Percentiles rank a stretch among this genome's conserved stretches.
Evolutionary conservation across 495 filamentous ascomycete genomes (phyloP).

Genomic region (Aspergillus indologenus): DNA sequence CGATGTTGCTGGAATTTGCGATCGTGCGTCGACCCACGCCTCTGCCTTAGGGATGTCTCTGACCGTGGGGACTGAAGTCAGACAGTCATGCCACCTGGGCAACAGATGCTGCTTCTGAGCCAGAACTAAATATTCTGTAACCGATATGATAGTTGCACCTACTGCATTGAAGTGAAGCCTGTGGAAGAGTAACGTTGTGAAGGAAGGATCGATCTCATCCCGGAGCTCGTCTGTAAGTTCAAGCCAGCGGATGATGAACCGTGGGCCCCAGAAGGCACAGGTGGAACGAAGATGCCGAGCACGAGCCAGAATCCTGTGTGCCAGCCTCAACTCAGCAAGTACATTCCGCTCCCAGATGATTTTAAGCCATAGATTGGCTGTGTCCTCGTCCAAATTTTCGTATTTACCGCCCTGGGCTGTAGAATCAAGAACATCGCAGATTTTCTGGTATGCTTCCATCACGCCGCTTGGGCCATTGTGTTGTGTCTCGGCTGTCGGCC

Average conservation of each 20-base stretch:
- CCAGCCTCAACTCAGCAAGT: slow-evolving; percentile 23
- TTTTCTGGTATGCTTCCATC: background rate
- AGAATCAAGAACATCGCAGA: background rate
- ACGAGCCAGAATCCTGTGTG: slow-evolving; percentile 31
- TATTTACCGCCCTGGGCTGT: background rate
- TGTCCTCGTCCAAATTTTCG: slow-evolving; percentile 23
- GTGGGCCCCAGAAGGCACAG: slow-evolving; percentile 23
- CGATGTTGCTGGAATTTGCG: background rate
- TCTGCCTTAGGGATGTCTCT: slow-evolving; percentile 23
- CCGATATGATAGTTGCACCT: slow-evolving; percentile 29
- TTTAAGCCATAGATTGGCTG: slow-evolving; percentile 34
- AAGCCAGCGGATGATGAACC: slow-evolving; percentile 31
- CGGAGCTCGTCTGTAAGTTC: slow-evolving; percentile 10
- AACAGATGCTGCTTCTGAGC: slow-evolving; percentile 20
- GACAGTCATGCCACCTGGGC: slow-evolving; percentile 34
- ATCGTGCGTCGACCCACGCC: slow-evolving; percentile 27
- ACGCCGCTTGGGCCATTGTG: background rate
- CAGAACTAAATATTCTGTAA: slow-evolving; percentile 33
- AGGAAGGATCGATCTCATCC: slow-evolving; percentile 9
- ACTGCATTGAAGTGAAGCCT: slow-evolving; percentile 25
- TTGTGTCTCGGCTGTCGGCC: background rate
- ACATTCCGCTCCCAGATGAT: slow-evolving; percentile 20
- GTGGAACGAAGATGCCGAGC: slow-evolving; percentile 21
- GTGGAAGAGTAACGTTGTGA: slow-evolving; percentile 20
- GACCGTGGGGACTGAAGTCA: slow-evolving; percentile 22